Percentiles rank a stretch among this genome's conserved stretches.
These are phyloP conservation scores for Eimeria necatrix DNA, from an alignment of 169 alveolate genomes.

Conservation along the genomic window DNA sequence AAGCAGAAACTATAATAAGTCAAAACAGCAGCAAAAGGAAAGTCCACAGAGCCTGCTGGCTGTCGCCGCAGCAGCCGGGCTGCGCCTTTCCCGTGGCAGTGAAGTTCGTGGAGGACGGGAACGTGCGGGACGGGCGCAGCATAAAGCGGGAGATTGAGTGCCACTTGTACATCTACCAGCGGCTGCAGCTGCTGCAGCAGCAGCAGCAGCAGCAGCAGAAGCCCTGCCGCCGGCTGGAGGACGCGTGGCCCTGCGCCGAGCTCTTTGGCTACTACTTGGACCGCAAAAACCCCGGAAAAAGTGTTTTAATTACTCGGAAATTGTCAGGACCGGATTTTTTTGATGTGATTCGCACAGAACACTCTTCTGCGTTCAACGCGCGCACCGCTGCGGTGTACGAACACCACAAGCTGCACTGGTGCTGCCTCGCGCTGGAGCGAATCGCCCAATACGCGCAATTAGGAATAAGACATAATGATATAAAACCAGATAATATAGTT, in stretches of 20 bases:
- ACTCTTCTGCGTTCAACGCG: constrained; percentile 84
- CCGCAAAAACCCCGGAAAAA: constrained; percentile 89
- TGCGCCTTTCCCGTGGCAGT: constrained; percentile 90
- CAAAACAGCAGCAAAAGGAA: constrained; percentile 91
- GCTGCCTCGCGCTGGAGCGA: constrained; percentile 90
- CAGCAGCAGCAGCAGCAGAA: constrained; percentile 76
- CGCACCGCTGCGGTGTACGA: constrained; percentile 89
- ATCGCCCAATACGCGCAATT: constrained; percentile 89
- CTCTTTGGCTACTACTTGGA: constrained; percentile 91
- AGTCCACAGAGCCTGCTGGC: constrained; percentile 91
- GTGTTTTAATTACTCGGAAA: constrained; percentile 89
- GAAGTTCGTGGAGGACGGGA: constrained; percentile 91
- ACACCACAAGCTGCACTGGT: constrained; percentile 92
- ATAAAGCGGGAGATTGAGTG: constrained; percentile 92
- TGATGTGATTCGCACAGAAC: constrained; percentile 90
- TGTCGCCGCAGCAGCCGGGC: constrained; percentile 84
- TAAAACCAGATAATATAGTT: constrained; percentile 92
- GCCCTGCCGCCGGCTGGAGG: constrained; percentile 83
- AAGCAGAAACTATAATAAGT: constrained; percentile 86
- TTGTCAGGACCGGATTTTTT: constrained; percentile 92
- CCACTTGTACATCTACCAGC: constrained; percentile 90
- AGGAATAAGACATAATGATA: constrained; percentile 92
- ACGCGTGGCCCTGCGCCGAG: constrained; percentile 93
- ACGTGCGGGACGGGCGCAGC: constrained; percentile 91
- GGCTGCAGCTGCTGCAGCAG: constrained; percentile 84